Evolutionary conservation across 257 asterid genomes (phyloP), one percentile per base, ranked within the genome.

Genomic region (Scutellaria minor): DNA sequence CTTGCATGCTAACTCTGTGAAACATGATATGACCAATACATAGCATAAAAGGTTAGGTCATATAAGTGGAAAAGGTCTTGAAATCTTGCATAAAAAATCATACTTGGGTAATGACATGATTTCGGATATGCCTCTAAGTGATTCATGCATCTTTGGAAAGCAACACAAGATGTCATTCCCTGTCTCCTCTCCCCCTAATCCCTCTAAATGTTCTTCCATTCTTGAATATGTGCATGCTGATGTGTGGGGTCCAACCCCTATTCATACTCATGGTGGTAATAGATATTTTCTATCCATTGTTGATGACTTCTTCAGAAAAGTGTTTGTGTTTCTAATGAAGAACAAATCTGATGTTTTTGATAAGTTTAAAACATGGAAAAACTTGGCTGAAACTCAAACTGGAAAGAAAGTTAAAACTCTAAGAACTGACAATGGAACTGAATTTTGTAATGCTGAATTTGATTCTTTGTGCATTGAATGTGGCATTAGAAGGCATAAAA

Each of bases 291-390:
- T 20, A 18, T 18, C 18, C 18, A 18, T 18, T 18, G 18, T 18
- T 18, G 18, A 18, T 18, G 18, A 18, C 18, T 18, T 18, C 18
- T 18, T 0, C 18, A 18, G 39, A 56, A 56, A 56, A 2, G 11
- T 20, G 6, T 56, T 8, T 12, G 7, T 58, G 1, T 58, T 27
- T 10, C 8, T 58, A 1, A 4, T 58, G 42, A 31, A 58, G 2
- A 9, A 58, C 8, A 58, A 24, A 58, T 58, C 64, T 58, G 64
- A 58, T 27, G 42, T 58, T 31, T 58, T 58, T 58, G 13, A 22
- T 1, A 20, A 9, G n/a, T 56, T 56, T 20, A 15, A 11, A 15
- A 27, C 8, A 6, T 56, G 63, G 40, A 9, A 7, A 6, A 0
- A 3, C 12, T 6, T 15, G 12, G 14, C 13, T 12, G 3, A 47